Conservation (phyloP, 2,329 filamentous ascomycete genomes). For the Rutstroemia sp. region DNA sequence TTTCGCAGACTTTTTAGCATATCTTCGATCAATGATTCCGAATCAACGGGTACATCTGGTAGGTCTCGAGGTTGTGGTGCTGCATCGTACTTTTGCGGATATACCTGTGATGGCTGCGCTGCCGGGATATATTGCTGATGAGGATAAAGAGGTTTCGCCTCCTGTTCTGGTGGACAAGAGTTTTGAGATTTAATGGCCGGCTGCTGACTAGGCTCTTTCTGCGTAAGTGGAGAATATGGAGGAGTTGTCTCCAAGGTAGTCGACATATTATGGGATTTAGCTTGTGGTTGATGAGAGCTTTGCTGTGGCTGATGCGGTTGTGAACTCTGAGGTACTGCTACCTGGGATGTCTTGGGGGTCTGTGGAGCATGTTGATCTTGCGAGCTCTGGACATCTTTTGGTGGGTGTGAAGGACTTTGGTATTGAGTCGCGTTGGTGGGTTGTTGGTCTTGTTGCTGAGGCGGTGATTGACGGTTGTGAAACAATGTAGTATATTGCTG, state of each 20-base stretch:
- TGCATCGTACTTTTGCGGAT: background rate
- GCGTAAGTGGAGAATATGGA: slow-evolving; percentile 6
- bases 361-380: background rate
- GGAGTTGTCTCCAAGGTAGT: background rate
- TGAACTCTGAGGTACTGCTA: background rate
- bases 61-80: slow-evolving; percentile 16
- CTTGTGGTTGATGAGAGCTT: background rate
- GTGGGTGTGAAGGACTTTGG: background rate
- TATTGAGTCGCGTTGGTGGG: background rate
- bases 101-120: background rate
- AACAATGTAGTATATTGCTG: slow-evolving; percentile 26
- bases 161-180: background rate
- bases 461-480: slow-evolving; percentile 12
- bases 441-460: slow-evolving; percentile 2
- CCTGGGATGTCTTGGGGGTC: background rate
- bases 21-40: slow-evolving; percentile 39
- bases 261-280: background rate
- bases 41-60: slow-evolving; percentile 29
- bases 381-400: background rate
- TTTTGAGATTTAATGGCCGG: slow-evolving; percentile 4
- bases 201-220: background rate
- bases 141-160: slow-evolving; percentile 17
- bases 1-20: slow-evolving; percentile 45
- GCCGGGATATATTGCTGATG: slow-evolving; percentile 23
- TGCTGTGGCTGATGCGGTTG: background rate